Conservation (phyloP, 2,329 filamentous ascomycete genomes). For the Elsinoe ampelina region DNA sequence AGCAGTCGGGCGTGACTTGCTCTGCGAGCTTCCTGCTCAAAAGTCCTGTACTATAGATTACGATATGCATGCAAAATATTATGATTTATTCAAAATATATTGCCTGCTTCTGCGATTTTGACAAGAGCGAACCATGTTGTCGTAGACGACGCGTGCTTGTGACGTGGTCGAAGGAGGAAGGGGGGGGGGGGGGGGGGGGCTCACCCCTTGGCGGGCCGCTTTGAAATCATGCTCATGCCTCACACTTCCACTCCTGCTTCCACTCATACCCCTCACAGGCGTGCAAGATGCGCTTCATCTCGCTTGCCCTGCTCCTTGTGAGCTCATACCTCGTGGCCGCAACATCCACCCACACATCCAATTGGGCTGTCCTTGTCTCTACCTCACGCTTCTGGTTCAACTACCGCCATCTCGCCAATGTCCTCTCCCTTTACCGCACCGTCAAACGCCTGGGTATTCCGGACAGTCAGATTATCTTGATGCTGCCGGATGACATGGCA, state of each 20-base stretch:
- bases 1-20: background rate
- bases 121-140: background rate
- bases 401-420: slow-evolving; percentile 96
- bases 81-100: no score
- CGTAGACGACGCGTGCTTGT: background rate
- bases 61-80: background rate
- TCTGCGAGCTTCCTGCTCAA: background rate
- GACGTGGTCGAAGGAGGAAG: background rate
- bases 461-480: slow-evolving; percentile 97
- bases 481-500: slow-evolving; percentile 99
- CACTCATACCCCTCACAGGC: no score
- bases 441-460: slow-evolving; percentile 97
- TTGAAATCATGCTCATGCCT: background rate
- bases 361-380: slow-evolving; percentile 98
- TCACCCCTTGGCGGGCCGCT: background rate
- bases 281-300: background rate
- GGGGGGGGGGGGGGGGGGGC: background rate
- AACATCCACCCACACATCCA: slow-evolving; percentile 77
- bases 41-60: slow-evolving; percentile 12
- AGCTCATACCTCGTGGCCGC: slow-evolving; percentile 29
- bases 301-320: background rate
- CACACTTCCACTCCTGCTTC: background rate
- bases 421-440: slow-evolving; percentile 92
- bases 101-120: no score
- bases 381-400: slow-evolving; percentile 99